Base-by-base conservation (phyloP, 192 early-diverging fungal genomes). In the Mycoemilia scoparia region DNA sequence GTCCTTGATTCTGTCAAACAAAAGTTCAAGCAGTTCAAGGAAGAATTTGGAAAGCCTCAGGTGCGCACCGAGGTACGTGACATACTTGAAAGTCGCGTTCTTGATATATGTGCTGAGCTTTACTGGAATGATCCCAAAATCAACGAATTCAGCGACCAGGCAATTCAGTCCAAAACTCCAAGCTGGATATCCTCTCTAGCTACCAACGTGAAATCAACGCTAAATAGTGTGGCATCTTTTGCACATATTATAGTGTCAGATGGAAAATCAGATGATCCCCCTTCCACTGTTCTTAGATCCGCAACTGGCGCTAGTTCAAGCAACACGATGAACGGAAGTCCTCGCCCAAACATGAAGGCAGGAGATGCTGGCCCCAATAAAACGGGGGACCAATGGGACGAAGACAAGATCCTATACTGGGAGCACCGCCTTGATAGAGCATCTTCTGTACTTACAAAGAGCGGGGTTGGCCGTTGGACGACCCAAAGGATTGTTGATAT, bases 401-500 rank as follows among this genome's bases (percentile, higher is more conserved):
- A 63, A 21, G 41, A 38, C 9, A 46, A 57, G 24, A 48, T 49
- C 36, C 66, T 76, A 4, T 79, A 79, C 34, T 95, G 89, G 92
- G 60, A 69, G 16, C 74, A 77, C 36, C 81, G 82, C 35, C 51
- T 95, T 8, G 84, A 88, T 21, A 50, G 82, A 19, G 71, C 74
- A 5, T 80, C 84, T 16, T 81, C 86, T 7, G 66, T 77, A 28
- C 64, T 97, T 46, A 97, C 93, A 21, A 95, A 92, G 46, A 82
- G 78, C 39, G 90, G 93, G 0, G 76, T 97, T 20, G 93, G 93
- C 9, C 67, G 84, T 37, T 63, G 80, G 33, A 81, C 82, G 22
- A 89, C 90, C 1, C 90, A 97, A 52, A 70, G 84, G 30, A 82
- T 97, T 0, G 88, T 86, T 2, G 90, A 95, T 46, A 67, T 81